Evolutionary conservation across 768 basidiomycete species (phyloP), one percentile per base, ranked within the genome.

Genomic region (Lactarius deliciosus): DNA sequence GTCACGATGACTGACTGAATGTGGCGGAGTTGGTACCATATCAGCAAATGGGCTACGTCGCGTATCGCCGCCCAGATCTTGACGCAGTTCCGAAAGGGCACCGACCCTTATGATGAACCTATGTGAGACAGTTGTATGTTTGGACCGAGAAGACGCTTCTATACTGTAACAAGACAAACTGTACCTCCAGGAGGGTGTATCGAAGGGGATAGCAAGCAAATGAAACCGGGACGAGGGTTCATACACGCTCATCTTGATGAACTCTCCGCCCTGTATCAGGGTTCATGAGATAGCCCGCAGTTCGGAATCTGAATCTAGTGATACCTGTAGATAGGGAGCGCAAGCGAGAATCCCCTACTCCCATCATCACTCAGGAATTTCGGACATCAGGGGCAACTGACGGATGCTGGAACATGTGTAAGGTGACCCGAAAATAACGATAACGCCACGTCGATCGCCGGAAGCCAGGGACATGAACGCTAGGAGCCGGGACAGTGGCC

Each of bases 61-160:
- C 66, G 9, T 64, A 68, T 64, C 66, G 43, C 53, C 6, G 34
- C 20, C 32, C 25, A 60, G 62, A 67, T 67, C 66, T 67, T 30
- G 36, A 60, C n/a, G 32, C 47, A 41, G 43, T 66, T 36, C 47
- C n/a, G 28, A 59, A 54, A 55, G 57, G 62, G 43, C 30, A 38
- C n/a, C 43, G 58, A 60, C 62, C 57, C 53, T 53, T 60, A 3
- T 55, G 32, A 55, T 60, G 40, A 15, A 5, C 16, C 41, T 11
- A 57, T 20, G 32, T 43, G 50, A 56, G 50, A 38, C 9, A 32
- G 10, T 20, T 18, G 32, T 25, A 22, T 30, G 18, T 65, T 57
- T 62, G 38, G 61, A 43, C 22, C 18, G 47, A 41, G 20, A n/a
- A 34, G n/a, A 55, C 38, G 57, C 57, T n/a, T 55, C 47, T 63